phyloP scores from a whole-genome alignment of 306 rosid species.

The Argentina anserina region DNA sequence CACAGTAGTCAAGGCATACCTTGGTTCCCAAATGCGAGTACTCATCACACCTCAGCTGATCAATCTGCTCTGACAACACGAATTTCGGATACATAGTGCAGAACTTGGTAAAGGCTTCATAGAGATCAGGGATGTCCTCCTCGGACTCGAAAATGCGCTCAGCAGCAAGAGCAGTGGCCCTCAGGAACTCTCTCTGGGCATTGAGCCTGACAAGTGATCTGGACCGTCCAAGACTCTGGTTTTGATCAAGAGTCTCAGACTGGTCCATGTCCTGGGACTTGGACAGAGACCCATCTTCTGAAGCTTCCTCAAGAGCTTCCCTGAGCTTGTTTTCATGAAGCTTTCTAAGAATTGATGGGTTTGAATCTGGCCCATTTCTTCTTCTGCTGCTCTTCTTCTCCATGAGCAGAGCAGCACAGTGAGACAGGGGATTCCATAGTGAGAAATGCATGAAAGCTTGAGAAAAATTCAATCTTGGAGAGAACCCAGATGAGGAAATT shows the following conservation, averaged over 20 bases:
- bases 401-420: conserved; percentile 35
- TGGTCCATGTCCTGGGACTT: conserved; percentile 84
- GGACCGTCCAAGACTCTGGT: conserved; percentile 60
- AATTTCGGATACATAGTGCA: conserved; percentile 78
- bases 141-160: conserved; percentile 57
- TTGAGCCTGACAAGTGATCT: conserved; percentile 75
- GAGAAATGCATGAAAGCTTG: conserved; percentile 30
- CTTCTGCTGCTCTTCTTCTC: conserved; percentile 57
- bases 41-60: conserved; percentile 68
- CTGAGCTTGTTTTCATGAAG: conserved; percentile 86
- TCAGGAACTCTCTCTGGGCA: conserved; percentile 74
- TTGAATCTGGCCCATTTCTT: conserved; percentile 43
- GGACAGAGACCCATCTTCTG: conserved; percentile 78
- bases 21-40: conserved; percentile 65
- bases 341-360: conserved; percentile 65
- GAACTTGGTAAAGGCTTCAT: conserved; percentile 72
- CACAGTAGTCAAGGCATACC: conserved; percentile 95
- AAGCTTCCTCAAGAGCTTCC: conserved; percentile 97
- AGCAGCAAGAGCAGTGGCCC: conserved; percentile 75
- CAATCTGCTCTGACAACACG: conserved; percentile 61
- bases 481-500: conserved; percentile 9
- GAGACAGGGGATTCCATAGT: conserved; percentile 35
- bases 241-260: conserved; percentile 49
- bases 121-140: conserved; percentile 59
- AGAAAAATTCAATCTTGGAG: not conserved